Evolutionary conservation across 1,284 basidiomycete genomes (phyloP), one percentile per base, ranked within the genome.

Genomic region (Cutaneotrichosporon dermatis): DNA sequence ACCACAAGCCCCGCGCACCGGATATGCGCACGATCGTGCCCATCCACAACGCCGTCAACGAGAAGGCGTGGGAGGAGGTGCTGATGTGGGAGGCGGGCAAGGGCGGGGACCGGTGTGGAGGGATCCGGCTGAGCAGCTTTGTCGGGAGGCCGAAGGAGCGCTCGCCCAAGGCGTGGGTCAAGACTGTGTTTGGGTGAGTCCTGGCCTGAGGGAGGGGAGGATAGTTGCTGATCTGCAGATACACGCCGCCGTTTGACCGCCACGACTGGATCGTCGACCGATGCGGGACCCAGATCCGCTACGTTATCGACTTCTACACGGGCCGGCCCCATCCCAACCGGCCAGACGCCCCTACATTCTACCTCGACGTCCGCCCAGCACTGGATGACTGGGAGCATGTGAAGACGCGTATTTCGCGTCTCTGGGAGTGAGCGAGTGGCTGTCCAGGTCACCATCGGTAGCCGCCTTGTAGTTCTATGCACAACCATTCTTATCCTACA

Each of bases 1-100:
- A 96, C 72, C 89, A 95, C 75, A 85, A 88, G 60, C 72, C 81
- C 48, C 83, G 86, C 15, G 84, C 87, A 13, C 74, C 82, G 16
- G 95, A 98, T 79, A 98, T 99, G 94, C 85, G 85, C 70, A 89
- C 92, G 25, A 88, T 99, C 68, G 93, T 99, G 6, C 95, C 95
- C 6, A 99, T 99, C 59, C 95, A 99, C 79, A 99, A 99, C 73
- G 95, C 95, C 37, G 96, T 99, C 61, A 99, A 99, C 73, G 96
- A 99, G 79, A 87, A 89, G 61, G 92, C 94, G 4, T 99, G 95
- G 95, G 80, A 82, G 51, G 88, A 96, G 76, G 84, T 99, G 51
- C 78, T 93, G 73, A 85, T 85, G 63, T 99, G 95, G 95, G 95
- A 99, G 77, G 78, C 80, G 8, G 86, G 88, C 3, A 82, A 85